Evolutionary conservation across 2,329 filamentous ascomycete species (phyloP).

Genomic region (Claviceps pusilla): DNA sequence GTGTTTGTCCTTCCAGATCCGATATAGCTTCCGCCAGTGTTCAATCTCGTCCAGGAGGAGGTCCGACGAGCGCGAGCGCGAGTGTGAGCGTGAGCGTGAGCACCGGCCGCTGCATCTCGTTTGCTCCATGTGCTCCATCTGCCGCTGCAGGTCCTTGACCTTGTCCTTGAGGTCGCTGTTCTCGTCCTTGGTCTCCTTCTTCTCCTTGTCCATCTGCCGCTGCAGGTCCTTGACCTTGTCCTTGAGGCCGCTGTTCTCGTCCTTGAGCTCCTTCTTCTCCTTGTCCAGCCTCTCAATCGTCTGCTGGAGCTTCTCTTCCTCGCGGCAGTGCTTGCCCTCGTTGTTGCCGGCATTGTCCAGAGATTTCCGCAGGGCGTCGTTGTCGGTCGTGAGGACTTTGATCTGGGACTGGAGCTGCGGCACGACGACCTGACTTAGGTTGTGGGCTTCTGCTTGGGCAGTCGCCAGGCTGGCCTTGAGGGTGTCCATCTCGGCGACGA

Average conservation of each 20-base stretch:
- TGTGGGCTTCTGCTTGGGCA: conserved; percentile 21
- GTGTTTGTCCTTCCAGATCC: conserved; percentile 18
- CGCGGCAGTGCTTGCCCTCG: conserved; percentile 15
- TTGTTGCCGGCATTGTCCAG: conserved; percentile 19
- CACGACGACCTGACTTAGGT: conserved; percentile 18
- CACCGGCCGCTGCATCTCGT: background rate
- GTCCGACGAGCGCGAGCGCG: conserved; percentile 14
- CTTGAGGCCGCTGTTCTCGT: conserved; percentile 20
- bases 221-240: conserved; percentile 20
- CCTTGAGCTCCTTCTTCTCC: conserved; percentile 21
- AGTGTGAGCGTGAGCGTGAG: no score
- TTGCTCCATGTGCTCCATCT: conserved; percentile 12
- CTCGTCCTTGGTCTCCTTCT: conserved; percentile 13
- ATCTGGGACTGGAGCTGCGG: conserved; percentile 24
- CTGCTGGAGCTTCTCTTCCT: conserved; percentile 18
- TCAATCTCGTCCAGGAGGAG: conserved; percentile 17
- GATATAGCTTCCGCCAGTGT: conserved; percentile 20
- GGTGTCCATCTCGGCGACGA: conserved; percentile 16
- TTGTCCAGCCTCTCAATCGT: conserved; percentile 19
- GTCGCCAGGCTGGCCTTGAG: conserved; percentile 22
- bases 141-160: conserved; percentile 20
- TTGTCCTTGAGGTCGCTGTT: conserved; percentile 19
- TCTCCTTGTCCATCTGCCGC: conserved; percentile 16
- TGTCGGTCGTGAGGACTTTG: conserved; percentile 22
- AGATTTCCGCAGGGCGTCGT: conserved; percentile 23